These are phyloP conservation scores for Trifolium fragiferum DNA, from an alignment of 306 rosid species.

Conservation along the genomic window DNA sequence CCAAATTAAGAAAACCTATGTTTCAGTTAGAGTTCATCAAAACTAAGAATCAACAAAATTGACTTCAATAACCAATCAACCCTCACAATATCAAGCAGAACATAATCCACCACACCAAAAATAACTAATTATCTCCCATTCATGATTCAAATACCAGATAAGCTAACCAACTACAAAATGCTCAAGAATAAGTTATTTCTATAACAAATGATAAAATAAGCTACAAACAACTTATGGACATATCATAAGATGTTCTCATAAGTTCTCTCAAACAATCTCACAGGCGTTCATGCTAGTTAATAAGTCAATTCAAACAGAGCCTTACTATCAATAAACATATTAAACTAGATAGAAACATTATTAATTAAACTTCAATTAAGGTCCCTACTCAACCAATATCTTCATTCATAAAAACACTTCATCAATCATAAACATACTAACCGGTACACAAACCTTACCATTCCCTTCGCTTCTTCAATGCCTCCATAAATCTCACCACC, in stretches of 20 bases:
- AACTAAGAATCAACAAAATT: constrained; percentile 20
- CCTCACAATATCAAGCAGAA: neutral
- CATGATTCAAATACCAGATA: neutral
- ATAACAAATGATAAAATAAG: neutral
- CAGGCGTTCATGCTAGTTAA: neutral
- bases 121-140: neutral
- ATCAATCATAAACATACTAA: constrained; percentile 14
- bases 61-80: constrained; percentile 14
- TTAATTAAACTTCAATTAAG: neutral
- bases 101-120: neutral
- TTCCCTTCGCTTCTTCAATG: neutral
- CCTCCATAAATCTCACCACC: neutral
- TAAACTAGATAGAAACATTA: constrained; percentile 20
- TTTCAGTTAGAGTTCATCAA: neutral
- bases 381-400: neutral
- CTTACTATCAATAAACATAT: constrained; percentile 10
- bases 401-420: neutral
- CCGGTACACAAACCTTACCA: constrained; percentile 16
- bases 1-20: neutral
- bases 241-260: neutral
- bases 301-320: neutral
- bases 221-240: neutral
- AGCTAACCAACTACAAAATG: neutral
- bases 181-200: neutral
- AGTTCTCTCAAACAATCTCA: neutral